Conservation (phyloP, 495 filamentous ascomycete genomes). For the Aspergillus bridgeri region DNA sequence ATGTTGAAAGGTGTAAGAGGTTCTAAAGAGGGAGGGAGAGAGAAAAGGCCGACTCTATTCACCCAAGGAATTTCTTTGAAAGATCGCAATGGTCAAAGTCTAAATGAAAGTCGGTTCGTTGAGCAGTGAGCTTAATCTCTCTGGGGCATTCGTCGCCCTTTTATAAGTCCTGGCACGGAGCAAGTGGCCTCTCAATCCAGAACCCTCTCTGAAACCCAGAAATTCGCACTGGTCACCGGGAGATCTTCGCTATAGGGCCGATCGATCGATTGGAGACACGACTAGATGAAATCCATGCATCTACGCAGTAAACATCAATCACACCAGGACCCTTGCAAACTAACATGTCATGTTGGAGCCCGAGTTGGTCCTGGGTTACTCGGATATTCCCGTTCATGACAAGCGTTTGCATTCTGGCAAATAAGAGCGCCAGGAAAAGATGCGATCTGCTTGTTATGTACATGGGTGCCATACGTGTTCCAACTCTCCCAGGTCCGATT, state of each 20-base stretch:
- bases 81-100: slow-evolving; percentile 11
- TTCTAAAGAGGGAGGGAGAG: neutral
- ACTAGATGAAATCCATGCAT: slow-evolving; percentile 19
- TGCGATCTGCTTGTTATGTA: slow-evolving; percentile 3
- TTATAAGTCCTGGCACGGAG: slow-evolving; percentile 15
- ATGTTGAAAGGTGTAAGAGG: neutral
- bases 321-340: slow-evolving; percentile 15
- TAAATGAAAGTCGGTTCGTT: slow-evolving; percentile 4
- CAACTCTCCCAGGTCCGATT: slow-evolving; percentile 2
- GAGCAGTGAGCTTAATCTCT: slow-evolving; percentile 13
- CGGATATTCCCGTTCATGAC: slow-evolving; percentile 27
- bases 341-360: slow-evolving; percentile 21
- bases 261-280: slow-evolving; percentile 21
- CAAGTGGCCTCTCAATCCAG: slow-evolving; percentile 2
- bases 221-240: slow-evolving; percentile 17
- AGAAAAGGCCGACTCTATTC: neutral
- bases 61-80: neutral
- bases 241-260: slow-evolving; percentile 24
- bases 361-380: slow-evolving; percentile 9
- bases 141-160: slow-evolving; percentile 7
- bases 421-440: slow-evolving; percentile 2
- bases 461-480: slow-evolving; percentile 18
- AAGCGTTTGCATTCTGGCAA: slow-evolving; percentile 16
- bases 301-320: slow-evolving; percentile 16
- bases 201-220: slow-evolving; percentile 9